Evolutionary conservation across 306 rosid species (phyloP).

Genomic region (Pueraria montana): DNA sequence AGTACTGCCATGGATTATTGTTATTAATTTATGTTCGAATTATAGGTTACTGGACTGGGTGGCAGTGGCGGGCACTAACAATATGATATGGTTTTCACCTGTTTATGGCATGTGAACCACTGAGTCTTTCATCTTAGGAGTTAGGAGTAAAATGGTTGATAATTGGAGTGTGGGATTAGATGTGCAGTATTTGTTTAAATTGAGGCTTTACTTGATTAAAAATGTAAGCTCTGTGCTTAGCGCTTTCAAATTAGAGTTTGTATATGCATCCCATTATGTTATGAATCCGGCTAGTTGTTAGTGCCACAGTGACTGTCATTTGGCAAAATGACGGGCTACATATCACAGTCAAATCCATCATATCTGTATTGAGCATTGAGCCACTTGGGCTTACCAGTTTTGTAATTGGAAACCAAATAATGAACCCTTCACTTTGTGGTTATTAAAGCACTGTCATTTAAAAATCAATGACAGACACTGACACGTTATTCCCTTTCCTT

Average conservation of each 20-base stretch:
- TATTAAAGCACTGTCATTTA: not conserved
- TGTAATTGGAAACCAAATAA: conserved; percentile 5
- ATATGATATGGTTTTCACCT: not conserved
- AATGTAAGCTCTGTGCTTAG: conserved; percentile 4
- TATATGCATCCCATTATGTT: not conserved
- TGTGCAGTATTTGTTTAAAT: not conserved
- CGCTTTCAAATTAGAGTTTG: conserved; percentile 14
- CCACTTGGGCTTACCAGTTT: not conserved
- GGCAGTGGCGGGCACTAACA: not conserved
- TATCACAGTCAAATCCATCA: not conserved
- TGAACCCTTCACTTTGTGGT: not conserved
- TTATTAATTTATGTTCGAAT: not conserved
- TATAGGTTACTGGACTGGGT: not conserved
- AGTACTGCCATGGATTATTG: not conserved
- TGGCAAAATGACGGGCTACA: not conserved
- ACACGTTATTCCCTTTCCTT: not conserved
- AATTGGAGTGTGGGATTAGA: conserved; percentile 6
- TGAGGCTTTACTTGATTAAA: conserved; percentile 14
- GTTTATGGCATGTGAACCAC: conserved; percentile 28
- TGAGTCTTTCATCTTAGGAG: not conserved
- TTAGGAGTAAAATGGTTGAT: conserved; percentile 16
- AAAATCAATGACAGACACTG: not conserved
- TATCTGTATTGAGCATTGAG: not conserved
- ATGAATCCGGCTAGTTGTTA: not conserved
- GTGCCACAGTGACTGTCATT: not conserved